Conservation (phyloP, 2,329 filamentous ascomycete genomes). For the Ophiostoma sp. region DNA sequence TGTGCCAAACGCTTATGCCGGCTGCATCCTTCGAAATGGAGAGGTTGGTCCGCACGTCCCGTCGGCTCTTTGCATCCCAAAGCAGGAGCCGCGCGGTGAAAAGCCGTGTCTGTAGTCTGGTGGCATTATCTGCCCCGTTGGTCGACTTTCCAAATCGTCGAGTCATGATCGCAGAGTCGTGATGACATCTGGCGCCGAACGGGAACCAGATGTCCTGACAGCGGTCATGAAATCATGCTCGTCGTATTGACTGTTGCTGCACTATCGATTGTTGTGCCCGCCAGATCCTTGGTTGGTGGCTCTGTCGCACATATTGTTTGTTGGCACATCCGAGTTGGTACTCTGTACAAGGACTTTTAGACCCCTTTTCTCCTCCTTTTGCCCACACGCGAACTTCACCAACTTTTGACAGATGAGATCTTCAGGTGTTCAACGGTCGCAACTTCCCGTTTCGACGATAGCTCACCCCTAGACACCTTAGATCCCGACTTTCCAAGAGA, state of each 20-base stretch:
- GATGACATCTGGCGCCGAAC: too few relatives aligned
- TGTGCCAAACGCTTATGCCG: not conserved
- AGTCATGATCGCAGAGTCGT: too few relatives aligned
- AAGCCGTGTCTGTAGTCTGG: too few relatives aligned
- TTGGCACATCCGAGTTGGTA: not conserved
- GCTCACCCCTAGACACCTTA: not conserved
- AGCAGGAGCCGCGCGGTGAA: not conserved
- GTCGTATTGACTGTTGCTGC: not conserved
- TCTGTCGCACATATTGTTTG: not conserved
- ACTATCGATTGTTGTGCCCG: not conserved
- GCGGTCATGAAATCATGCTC: not conserved
- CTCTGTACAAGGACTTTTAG: too few relatives aligned
- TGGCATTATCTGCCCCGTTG: too few relatives aligned
- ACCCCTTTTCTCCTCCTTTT: not conserved
- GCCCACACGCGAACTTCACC: not conserved
- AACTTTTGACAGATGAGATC: not conserved
- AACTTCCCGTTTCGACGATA: not conserved
- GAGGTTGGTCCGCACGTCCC: not conserved
- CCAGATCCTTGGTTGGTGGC: not conserved
- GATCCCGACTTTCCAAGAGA: not conserved
- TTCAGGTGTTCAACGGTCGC: not conserved
- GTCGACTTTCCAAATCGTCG: too few relatives aligned
- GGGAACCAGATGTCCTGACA: too few relatives aligned
- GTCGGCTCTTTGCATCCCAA: not conserved
- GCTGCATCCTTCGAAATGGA: not conserved